phyloP scores from a whole-genome alignment of 2,329 filamentous ascomycete species.

The Colletotrichum eleusines region DNA sequence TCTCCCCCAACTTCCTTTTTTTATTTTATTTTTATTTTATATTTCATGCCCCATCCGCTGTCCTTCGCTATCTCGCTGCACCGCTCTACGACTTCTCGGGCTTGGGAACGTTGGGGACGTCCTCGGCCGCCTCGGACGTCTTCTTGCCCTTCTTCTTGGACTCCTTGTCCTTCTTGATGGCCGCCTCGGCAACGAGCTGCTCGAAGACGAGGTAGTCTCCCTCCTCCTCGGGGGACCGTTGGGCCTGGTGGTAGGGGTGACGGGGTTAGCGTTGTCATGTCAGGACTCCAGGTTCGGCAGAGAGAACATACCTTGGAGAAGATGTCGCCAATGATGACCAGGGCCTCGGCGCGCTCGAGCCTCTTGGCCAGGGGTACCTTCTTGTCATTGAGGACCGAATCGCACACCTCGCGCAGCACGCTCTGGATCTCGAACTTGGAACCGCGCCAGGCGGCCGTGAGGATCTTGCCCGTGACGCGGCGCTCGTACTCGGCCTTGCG shows the following conservation, averaged over 20 bases:
- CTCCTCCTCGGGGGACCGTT: constrained; percentile 93
- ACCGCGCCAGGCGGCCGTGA: constrained; percentile 95
- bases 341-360: constrained; percentile 88
- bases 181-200: constrained; percentile 95
- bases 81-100: constrained; percentile 30
- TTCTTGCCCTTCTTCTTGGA: constrained; percentile 75
- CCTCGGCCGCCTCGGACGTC: constrained; percentile 50
- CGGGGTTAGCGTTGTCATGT: constrained; percentile 40
- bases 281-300: background rate
- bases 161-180: constrained; percentile 93
- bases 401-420: constrained; percentile 94
- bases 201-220: constrained; percentile 99
- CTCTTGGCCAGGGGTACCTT: constrained; percentile 86
- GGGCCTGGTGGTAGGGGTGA: constrained; percentile 69
- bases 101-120: constrained; percentile 47
- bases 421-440: constrained; percentile 99
- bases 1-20: background rate
- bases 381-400: constrained; percentile 83
- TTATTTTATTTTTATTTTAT: background rate
- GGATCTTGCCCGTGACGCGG: constrained; percentile 95
- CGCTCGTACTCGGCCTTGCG: constrained; percentile 96
- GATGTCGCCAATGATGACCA: constrained; percentile 89
- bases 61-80: background rate
- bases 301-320: constrained; percentile 81
- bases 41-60: background rate